Conservation (phyloP, 805 yeast species). For the Candida mattraensis region DNA sequence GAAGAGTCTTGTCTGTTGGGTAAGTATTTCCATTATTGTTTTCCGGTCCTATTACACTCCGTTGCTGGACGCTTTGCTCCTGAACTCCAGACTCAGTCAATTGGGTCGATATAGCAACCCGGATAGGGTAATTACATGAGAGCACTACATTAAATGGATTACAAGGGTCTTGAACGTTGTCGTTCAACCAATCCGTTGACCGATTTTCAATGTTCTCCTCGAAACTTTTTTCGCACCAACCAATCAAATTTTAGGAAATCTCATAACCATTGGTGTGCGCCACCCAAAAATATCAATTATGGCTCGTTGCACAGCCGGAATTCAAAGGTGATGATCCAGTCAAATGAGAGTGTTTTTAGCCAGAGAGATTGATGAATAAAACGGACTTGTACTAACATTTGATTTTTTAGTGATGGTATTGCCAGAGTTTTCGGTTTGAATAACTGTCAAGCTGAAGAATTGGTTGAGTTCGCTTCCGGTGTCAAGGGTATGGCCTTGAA, state of each 20-base stretch:
- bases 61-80: not conserved
- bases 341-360: no score
- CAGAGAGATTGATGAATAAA: conserved; percentile 3
- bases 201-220: conserved; percentile 1
- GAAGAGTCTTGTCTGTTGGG: conserved; percentile 98
- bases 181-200: not conserved
- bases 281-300: no score
- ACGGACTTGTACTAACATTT: conserved; percentile 36
- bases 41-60: conserved; percentile 1
- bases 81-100: no score
- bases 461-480: conserved; percentile 98
- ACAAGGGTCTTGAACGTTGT: no score
- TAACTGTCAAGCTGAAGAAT: conserved; percentile 99
- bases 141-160: no score
- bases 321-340: no score
- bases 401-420: conserved; percentile 87
- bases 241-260: conserved; percentile 28
- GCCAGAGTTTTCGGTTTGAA: conserved; percentile 99
- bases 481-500: conserved; percentile 99
- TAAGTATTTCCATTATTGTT: no score
- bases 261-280: conserved; percentile 26
- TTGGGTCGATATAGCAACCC: no score
- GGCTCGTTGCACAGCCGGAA: conserved; percentile 10
- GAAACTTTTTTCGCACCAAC: conserved; percentile 16
- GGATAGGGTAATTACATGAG: no score